phyloP scores from a whole-genome alignment of 306 rosid species.

The Astragalus glycyphyllos region DNA sequence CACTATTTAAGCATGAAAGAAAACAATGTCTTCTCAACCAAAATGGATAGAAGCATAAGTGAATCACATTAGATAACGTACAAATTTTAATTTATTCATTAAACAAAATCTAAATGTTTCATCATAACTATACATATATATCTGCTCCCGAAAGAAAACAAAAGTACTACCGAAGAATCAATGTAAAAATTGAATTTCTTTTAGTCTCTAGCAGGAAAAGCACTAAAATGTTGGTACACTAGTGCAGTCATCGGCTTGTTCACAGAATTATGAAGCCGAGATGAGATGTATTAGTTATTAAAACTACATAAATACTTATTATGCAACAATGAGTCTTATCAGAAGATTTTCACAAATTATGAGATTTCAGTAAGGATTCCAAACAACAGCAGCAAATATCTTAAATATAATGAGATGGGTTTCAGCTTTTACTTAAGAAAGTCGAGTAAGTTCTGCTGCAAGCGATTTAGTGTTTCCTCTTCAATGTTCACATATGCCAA shows the following conservation, averaged over 20 bases:
- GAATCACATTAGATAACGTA: slow-evolving; percentile 2
- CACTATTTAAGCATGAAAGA: slow-evolving; percentile 4
- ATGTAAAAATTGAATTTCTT: neutral
- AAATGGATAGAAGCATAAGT: slow-evolving; percentile 7
- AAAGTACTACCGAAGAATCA: neutral
- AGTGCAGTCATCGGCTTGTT: slow-evolving; percentile 9
- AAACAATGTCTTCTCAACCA: slow-evolving; percentile 6
- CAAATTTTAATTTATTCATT: slow-evolving; percentile 15
- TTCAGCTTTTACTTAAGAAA: slow-evolving; percentile 68
- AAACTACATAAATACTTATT: neutral
- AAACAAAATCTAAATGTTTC: slow-evolving; percentile 23
- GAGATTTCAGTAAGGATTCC: slow-evolving; percentile 2
- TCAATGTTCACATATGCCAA: slow-evolving; percentile 86
- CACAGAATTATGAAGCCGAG: slow-evolving; percentile 4
- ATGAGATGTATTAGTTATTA: neutral
- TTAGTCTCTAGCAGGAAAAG: neutral
- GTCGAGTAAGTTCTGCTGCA: slow-evolving; percentile 79
- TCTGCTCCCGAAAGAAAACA: neutral
- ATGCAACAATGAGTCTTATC: slow-evolving; percentile 4
- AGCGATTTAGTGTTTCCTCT: slow-evolving; percentile 77
- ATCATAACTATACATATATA: neutral
- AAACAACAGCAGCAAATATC: slow-evolving; percentile 29
- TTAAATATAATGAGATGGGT: slow-evolving; percentile 18
- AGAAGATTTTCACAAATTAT: neutral
- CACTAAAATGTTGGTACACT: neutral